These are phyloP conservation scores for Clarireedia hainanense DNA, from an alignment of 2,329 filamentous ascomycete species.

Conservation along the genomic window DNA sequence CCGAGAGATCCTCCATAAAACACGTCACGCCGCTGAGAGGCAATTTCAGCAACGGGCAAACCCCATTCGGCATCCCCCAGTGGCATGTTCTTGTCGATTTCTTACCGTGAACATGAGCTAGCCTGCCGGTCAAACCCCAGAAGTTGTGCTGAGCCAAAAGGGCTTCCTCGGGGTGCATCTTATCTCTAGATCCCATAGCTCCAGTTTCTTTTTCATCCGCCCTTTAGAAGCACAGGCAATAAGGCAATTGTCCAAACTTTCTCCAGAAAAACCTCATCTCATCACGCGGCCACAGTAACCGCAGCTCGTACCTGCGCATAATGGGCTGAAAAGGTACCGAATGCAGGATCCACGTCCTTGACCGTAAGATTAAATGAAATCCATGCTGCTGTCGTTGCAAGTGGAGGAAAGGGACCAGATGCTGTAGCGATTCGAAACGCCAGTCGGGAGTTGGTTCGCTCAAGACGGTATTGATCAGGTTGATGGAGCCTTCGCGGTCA, in stretches of 20 bases:
- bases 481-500: too few species aligned
- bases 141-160: not conserved
- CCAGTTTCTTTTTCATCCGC: not conserved
- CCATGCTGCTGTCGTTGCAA: too few species aligned
- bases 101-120: too few species aligned
- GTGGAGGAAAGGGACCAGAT: too few species aligned
- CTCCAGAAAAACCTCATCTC: slow-evolving; percentile 1
- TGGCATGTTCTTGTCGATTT: not conserved
- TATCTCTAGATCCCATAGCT: not conserved
- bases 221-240: not conserved
- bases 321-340: slow-evolving; percentile 2
- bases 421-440: too few species aligned
- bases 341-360: not conserved
- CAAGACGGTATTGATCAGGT: too few species aligned
- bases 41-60: not conserved
- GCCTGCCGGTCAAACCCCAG: not conserved
- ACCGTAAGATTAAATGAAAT: not conserved
- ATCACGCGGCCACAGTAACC: slow-evolving; percentile 4
- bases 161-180: not conserved
- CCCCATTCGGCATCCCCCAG: not conserved
- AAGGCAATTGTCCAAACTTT: not conserved
- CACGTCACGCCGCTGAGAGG: slow-evolving; percentile 1
- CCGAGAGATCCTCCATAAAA: not conserved
- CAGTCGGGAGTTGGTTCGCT: too few species aligned
- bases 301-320: slow-evolving; percentile 5